These are phyloP conservation scores for Nymphaea colorata DNA, from an alignment of 164 flowering plant genomes.

Conservation along the genomic window DNA sequence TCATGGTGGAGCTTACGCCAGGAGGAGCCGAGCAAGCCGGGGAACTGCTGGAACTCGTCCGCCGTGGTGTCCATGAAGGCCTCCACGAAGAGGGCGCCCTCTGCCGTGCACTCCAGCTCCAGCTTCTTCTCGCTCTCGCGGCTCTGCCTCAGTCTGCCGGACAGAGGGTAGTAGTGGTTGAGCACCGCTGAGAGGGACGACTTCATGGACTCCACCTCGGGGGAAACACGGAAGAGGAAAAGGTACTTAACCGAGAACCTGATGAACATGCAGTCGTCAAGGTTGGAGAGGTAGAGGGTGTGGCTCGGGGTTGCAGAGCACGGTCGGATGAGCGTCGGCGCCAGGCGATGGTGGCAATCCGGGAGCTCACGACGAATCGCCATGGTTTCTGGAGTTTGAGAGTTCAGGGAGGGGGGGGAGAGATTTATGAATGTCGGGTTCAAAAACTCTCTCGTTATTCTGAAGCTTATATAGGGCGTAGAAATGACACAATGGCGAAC, in stretches of 20 bases:
- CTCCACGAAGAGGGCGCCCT: constrained; percentile 81
- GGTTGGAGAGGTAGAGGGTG: constrained; percentile 59
- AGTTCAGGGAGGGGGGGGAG: too few species aligned
- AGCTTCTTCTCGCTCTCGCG: constrained; percentile 42
- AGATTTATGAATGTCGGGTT: too few species aligned
- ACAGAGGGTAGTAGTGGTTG: constrained; percentile 75
- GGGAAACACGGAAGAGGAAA: constrained; percentile 37
- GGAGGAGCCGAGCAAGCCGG: constrained; percentile 48
- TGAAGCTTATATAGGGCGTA: too few species aligned
- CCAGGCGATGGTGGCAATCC: constrained; percentile 35
- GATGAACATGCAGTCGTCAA: constrained; percentile 75
- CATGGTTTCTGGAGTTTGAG: neutral
- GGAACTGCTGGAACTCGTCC: constrained; percentile 44
- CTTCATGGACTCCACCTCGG: constrained; percentile 26
- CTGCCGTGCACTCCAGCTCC: constrained; percentile 69
- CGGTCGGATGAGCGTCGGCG: constrained; percentile 48
- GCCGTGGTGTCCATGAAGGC: constrained; percentile 60
- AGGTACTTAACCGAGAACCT: constrained; percentile 80
- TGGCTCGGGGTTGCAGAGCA: constrained; percentile 50
- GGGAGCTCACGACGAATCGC: constrained; percentile 32
- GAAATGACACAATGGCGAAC: too few species aligned
- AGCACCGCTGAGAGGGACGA: constrained; percentile 53
- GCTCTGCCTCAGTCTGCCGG: constrained; percentile 55
- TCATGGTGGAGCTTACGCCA: constrained; percentile 68
- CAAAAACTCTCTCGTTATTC: too few species aligned